Percentiles rank a stretch among this genome's conserved stretches.
These are phyloP conservation scores for Lodderomyces orthopsilosis DNA, from an alignment of 1,139 yeast species.

Conservation along the genomic window DNA sequence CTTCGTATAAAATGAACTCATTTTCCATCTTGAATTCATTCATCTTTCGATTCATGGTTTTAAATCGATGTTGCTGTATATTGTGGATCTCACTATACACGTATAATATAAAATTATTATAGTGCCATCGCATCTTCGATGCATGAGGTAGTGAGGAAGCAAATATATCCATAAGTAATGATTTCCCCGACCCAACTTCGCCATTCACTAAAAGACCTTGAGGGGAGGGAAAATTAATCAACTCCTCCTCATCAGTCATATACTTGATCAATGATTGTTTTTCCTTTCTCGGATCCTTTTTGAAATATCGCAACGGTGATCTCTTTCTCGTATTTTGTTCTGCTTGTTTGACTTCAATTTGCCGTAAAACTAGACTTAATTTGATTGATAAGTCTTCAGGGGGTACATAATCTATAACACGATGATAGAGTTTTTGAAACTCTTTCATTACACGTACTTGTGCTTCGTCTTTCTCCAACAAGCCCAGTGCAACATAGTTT, in stretches of 20 bases:
- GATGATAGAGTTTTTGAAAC: constrained; percentile 57
- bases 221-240: constrained; percentile 55
- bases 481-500: constrained; percentile 49
- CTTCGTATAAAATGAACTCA: constrained; percentile 63
- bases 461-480: constrained; percentile 50
- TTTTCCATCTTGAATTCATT: constrained; percentile 45
- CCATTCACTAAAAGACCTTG: constrained; percentile 68
- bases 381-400: constrained; percentile 49
- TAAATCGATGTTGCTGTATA: constrained; percentile 45
- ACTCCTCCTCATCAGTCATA: constrained; percentile 64
- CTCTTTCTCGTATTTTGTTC: constrained; percentile 12
- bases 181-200: constrained; percentile 75
- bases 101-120: constrained; percentile 67
- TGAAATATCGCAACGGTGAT: constrained; percentile 16
- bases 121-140: constrained; percentile 70
- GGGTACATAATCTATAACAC: constrained; percentile 61
- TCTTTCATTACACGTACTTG: constrained; percentile 65
- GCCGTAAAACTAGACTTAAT: constrained; percentile 46
- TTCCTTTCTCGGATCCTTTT: constrained; percentile 26
- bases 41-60: constrained; percentile 6
- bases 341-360: constrained; percentile 42
- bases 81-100: constrained; percentile 61
- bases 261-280: constrained; percentile 40
- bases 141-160: constrained; percentile 62
- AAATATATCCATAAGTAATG: constrained; percentile 71